Evolutionary conservation across 805 yeast species (phyloP).

Genomic region (Saccharomycopsis lassenensis): DNA sequence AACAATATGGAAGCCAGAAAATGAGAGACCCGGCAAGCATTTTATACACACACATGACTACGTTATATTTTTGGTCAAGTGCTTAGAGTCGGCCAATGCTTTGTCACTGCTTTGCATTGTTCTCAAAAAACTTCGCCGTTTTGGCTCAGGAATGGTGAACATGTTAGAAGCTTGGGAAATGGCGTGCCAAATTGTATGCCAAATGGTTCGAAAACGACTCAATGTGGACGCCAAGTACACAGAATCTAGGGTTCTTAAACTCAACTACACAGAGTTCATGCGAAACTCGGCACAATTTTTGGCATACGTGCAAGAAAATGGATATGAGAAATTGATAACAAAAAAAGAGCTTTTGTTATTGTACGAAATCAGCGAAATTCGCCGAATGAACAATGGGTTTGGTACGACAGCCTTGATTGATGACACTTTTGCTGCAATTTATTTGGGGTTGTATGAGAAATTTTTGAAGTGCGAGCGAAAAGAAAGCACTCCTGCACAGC

Average conservation of each 20-base stretch:
- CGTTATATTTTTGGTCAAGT: constrained; percentile 46
- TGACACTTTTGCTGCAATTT: constrained; percentile 57
- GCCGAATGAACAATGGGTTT: constrained; percentile 68
- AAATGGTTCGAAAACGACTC: constrained; percentile 36
- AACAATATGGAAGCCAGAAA: constrained; percentile 88
- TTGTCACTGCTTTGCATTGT: constrained; percentile 47
- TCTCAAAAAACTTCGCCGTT: constrained; percentile 65
- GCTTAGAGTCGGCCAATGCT: constrained; percentile 45
- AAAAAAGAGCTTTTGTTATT: constrained; percentile 34
- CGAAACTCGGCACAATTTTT: constrained; percentile 27
- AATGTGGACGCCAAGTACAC: constrained; percentile 36
- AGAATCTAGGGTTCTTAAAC: constrained; percentile 38
- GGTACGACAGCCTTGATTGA: constrained; percentile 70
- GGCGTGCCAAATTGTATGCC: constrained; percentile 40
- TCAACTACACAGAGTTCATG: constrained; percentile 35
- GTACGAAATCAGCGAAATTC: constrained; percentile 44
- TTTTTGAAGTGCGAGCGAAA: constrained; percentile 6
- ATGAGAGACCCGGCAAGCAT: constrained; percentile 88
- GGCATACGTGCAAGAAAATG: constrained; percentile 19
- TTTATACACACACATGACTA: constrained; percentile 69
- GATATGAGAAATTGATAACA: constrained; percentile 29
- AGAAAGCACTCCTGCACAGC: constrained; percentile 2
- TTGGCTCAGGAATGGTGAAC: constrained; percentile 64
- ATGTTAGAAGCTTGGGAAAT: constrained; percentile 58
- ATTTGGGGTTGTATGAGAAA: constrained; percentile 34